Conservation (phyloP, 2,329 filamentous ascomycete species). For the Apiospora malaysiana region DNA sequence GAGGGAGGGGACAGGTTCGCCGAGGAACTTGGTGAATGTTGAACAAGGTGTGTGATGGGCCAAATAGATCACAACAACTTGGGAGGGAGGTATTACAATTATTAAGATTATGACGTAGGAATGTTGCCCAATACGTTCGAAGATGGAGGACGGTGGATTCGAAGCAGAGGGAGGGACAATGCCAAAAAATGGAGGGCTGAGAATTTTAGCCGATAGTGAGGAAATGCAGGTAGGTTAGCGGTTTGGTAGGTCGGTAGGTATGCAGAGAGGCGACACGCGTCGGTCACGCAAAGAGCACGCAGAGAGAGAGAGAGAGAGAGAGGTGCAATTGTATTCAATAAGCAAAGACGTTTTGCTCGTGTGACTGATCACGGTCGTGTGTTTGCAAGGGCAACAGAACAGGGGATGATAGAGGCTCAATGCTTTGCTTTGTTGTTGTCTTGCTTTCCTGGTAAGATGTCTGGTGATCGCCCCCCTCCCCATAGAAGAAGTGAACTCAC, state of each 20-base stretch:
- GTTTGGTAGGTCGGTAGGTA: neutral
- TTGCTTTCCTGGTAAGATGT: constrained; percentile 12
- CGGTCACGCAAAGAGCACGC: neutral
- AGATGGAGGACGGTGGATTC: constrained; percentile 13
- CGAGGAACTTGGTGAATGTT: constrained; percentile 25
- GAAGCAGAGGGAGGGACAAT: neutral
- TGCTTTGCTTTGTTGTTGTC: constrained; percentile 1
- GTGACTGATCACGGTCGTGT: constrained; percentile 1
- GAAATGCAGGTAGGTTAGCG: neutral
- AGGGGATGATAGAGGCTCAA: neutral
- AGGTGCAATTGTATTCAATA: neutral
- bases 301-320: neutral
- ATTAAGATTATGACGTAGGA: constrained; percentile 25
- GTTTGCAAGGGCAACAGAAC: neutral
- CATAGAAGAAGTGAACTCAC: neutral
- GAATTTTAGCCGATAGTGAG: constrained; percentile 14
- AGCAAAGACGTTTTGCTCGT: neutral
- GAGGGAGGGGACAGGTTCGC: neutral
- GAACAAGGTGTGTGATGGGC: constrained; percentile 20
- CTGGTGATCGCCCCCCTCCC: constrained; percentile 7
- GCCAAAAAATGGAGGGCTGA: constrained; percentile 14
- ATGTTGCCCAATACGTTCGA: constrained; percentile 21
- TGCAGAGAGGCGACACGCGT: constrained; percentile 10
- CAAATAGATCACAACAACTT: constrained; percentile 21
- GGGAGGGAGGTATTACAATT: constrained; percentile 19